phyloP scores from a whole-genome alignment of 805 yeast species.

The Metschnikowia continentalis region DNA sequence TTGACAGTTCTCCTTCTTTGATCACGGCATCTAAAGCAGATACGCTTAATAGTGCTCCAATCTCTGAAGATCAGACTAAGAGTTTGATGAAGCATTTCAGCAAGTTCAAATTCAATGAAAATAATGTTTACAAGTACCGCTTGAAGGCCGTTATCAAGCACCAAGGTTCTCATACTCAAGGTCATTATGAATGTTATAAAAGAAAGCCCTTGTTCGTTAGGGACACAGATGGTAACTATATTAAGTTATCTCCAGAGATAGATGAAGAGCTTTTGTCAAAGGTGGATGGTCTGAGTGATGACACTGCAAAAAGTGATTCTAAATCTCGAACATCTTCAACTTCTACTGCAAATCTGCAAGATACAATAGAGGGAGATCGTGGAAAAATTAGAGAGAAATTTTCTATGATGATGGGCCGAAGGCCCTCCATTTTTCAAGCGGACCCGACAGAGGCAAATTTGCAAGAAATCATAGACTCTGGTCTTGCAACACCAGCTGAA shows the following conservation, averaged over 20 bases:
- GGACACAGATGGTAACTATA: slow-evolving; percentile 36
- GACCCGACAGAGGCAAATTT: slow-evolving; percentile 32
- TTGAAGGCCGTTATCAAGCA: slow-evolving; percentile 77
- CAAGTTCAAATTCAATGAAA: slow-evolving; percentile 36
- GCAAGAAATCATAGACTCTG: slow-evolving; percentile 38
- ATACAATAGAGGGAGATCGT: slow-evolving; percentile 16
- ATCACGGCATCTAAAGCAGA: slow-evolving; percentile 13
- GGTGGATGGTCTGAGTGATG: slow-evolving; percentile 1
- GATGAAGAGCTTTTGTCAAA: slow-evolving; percentile 17
- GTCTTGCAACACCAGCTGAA: slow-evolving; percentile 41
- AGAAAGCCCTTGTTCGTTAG: slow-evolving; percentile 63
- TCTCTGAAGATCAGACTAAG: slow-evolving; percentile 35
- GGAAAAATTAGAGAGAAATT: slow-evolving; percentile 32
- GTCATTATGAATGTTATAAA: slow-evolving; percentile 88
- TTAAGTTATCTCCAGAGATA: slow-evolving; percentile 41
- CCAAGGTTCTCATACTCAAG: slow-evolving; percentile 81
- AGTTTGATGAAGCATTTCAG: slow-evolving; percentile 34
- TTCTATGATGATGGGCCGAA: slow-evolving; percentile 39
- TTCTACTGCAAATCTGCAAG: slow-evolving; percentile 16
- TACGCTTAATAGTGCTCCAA: slow-evolving; percentile 35
- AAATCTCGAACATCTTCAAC: slow-evolving; percentile 7
- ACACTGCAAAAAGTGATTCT: neutral
- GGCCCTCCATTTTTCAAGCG: slow-evolving; percentile 39
- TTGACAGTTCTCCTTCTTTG: slow-evolving; percentile 7
- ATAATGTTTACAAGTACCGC: slow-evolving; percentile 46